Evolutionary conservation across 2,329 filamentous ascomycete species (phyloP), one percentile per base, ranked within the genome.

Genomic region (Fusarium chaquense): DNA sequence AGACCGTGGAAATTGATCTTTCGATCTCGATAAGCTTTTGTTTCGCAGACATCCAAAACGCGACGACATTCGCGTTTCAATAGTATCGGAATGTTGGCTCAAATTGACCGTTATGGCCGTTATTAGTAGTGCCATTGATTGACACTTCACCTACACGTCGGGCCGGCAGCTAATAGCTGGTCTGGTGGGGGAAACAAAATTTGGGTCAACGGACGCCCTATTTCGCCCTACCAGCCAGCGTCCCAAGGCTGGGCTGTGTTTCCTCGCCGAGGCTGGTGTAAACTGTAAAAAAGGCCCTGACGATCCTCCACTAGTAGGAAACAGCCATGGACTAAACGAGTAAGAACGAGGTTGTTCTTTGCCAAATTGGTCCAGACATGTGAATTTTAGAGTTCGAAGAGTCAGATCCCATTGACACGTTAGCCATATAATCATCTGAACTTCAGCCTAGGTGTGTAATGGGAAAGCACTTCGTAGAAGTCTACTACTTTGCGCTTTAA

Each of bases 51-150:
- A n/a, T 35, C 32, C 26, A 46, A 33, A 28, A 33, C 43, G 18
- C 11, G 36, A 33, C 60, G 38, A 46, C 44, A 46, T 52, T 54
- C 43, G 38, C 26, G 18, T 43, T 18, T 38, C 55, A 49, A 54
- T 65, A 65, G 62, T 32, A 60, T 22, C 53, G 62, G 62, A 53
- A 38, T 51, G 15, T 16, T 51, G 13, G 30, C 36, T 51, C n/a
- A 51, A 56, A 41, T 47, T 26, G 50, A 64, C 41, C 30, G 45
- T 56, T 62, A 44, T 13, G 24, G 40, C 63, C 46, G 67, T 70
- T 70, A 10, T 70, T 68, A 18, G 22, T 58, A 22, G 54, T 60
- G 62, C 53, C 63, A 58, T 63, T 63, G 28, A 44, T 46, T 35
- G 20, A 26, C 26, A 7, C 5, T 4, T 26, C 5, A 26, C 24